phyloP scores from a whole-genome alignment of 768 basidiomycete species.

The Boletus rex-veris region DNA sequence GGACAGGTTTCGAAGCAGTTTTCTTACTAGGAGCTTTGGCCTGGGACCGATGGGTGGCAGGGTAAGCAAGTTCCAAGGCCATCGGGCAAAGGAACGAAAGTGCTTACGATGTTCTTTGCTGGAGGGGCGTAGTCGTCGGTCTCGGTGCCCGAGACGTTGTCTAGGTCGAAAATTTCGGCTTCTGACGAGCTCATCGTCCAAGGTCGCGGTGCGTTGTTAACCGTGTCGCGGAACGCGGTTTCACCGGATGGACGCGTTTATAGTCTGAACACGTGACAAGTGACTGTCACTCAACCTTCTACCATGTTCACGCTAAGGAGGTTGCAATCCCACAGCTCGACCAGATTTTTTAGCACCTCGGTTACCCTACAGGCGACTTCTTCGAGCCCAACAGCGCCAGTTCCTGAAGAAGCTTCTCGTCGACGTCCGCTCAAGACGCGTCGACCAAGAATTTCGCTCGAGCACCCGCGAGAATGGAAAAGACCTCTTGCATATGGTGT shows the following conservation, averaged over 20 bases:
- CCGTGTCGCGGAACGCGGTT: conserved; percentile 8
- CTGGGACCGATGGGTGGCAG: conserved; percentile 21
- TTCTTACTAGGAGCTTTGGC: conserved; percentile 39
- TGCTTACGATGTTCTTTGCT: conserved; percentile 47
- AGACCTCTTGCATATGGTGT: conserved; percentile 58
- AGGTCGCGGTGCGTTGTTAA: conserved; percentile 11
- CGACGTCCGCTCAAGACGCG: conserved; percentile 26
- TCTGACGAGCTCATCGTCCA: conserved; percentile 69
- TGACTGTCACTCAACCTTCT: no score
- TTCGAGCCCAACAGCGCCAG: neutral
- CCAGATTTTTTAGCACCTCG: conserved; percentile 7
- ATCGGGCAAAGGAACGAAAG: neutral
- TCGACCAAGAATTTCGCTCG: conserved; percentile 51
- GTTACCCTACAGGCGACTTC: conserved; percentile 9
- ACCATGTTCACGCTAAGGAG: conserved; percentile 19
- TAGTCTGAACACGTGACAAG: conserved; percentile 13
- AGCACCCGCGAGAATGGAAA: conserved; percentile 59
- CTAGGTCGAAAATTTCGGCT: conserved; percentile 63
- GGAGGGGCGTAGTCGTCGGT: conserved; percentile 67
- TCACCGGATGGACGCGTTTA: conserved; percentile 10
- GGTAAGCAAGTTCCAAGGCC: conserved; percentile 7
- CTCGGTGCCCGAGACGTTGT: conserved; percentile 54
- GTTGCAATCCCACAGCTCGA: conserved; percentile 1
- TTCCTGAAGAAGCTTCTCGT: conserved; percentile 4
- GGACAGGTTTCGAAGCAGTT: conserved; percentile 41